Evolutionary conservation across 441 rosid species (phyloP).

Genomic region (Cnidoscolus chayamansa): DNA sequence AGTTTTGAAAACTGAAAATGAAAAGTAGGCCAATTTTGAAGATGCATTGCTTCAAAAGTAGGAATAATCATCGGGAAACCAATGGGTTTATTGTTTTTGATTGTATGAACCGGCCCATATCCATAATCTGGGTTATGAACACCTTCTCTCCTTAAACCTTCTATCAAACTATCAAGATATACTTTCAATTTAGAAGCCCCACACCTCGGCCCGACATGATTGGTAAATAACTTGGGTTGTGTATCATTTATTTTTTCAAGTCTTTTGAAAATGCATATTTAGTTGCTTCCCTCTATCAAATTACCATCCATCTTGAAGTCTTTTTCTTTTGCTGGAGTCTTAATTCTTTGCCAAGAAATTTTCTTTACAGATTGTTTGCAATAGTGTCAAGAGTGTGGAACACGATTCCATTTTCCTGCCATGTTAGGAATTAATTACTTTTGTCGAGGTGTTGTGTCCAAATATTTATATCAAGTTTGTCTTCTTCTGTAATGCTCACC

Average conservation of each 20-base stretch:
- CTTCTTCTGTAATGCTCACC: background rate
- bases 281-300: background rate
- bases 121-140: background rate
- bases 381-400: background rate
- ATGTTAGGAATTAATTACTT: background rate
- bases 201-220: no score
- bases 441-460: background rate
- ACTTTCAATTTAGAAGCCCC: no score
- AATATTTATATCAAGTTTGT: background rate
- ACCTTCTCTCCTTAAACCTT: background rate
- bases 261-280: background rate
- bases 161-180: no score
- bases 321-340: background rate
- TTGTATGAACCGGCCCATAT: no score
- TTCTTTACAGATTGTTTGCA: background rate
- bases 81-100: no score
- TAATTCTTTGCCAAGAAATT: background rate
- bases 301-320: background rate
- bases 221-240: background rate
- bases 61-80: no score
- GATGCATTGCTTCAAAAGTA: no score
- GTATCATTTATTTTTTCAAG: background rate
- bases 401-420: background rate
- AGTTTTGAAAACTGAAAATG: no score
- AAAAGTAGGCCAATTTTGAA: no score